These are phyloP conservation scores for Exophiala calicioides DNA, from an alignment of 2,329 filamentous ascomycete genomes.

Conservation along the genomic window DNA sequence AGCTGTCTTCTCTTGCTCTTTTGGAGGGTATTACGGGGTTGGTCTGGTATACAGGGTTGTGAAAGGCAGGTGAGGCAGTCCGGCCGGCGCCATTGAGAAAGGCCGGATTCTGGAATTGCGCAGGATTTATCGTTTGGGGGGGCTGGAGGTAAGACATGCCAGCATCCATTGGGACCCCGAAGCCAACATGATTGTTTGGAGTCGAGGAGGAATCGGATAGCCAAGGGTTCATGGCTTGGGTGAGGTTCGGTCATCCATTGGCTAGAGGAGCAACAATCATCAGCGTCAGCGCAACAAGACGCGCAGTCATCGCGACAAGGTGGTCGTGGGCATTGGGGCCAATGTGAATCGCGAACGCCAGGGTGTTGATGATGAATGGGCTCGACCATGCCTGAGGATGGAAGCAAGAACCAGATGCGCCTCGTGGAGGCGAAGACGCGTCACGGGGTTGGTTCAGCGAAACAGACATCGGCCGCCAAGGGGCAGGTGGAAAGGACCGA, in stretches of 20 bases:
- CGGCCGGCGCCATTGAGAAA: constrained; percentile 84
- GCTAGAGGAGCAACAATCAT: constrained; percentile 36
- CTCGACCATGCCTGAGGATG: constrained; percentile 10
- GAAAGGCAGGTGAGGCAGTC: constrained; percentile 77
- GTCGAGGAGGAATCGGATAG: constrained; percentile 50
- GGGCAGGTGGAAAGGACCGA: constrained; percentile 6
- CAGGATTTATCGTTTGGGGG: constrained; percentile 51
- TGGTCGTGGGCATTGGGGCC: background rate
- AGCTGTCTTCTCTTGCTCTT: constrained; percentile 78
- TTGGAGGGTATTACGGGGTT: constrained; percentile 89
- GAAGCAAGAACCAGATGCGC: constrained; percentile 12
- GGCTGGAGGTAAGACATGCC: constrained; percentile 51
- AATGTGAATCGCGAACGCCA: constrained; percentile 4
- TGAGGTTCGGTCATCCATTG: constrained; percentile 49
- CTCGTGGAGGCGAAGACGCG: constrained; percentile 17
- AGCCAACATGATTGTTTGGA: constrained; percentile 52
- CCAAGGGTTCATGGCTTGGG: constrained; percentile 55
- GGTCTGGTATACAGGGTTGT: constrained; percentile 77
- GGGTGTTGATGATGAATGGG: constrained; percentile 7
- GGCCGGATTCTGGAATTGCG: constrained; percentile 54
- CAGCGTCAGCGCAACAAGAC: constrained; percentile 27
- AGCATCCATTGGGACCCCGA: constrained; percentile 49
- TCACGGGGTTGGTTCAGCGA: no score
- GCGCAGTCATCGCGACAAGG: constrained; percentile 16
- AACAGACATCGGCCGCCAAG: constrained; percentile 1